Percentiles rank a stretch among this genome's conserved stretches.
Evolutionary conservation across 306 rosid species (phyloP).

Genomic region (Lathyrus tuberosus): DNA sequence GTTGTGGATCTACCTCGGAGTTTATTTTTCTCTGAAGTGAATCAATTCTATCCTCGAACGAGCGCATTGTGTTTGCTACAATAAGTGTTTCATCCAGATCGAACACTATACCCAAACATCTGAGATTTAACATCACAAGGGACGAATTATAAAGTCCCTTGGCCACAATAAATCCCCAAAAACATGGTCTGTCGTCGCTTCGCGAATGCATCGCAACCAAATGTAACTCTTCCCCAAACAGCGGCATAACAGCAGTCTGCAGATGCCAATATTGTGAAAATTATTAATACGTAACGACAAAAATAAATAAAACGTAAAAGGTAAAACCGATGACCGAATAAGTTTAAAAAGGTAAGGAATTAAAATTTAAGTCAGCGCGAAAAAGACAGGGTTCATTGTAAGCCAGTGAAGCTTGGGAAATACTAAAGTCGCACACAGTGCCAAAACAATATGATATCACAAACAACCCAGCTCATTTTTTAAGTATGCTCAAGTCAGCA

Average conservation of each 20-base stretch:
- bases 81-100: slow-evolving; percentile 98
- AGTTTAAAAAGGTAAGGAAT: slow-evolving; percentile 7
- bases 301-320: slow-evolving; percentile 15
- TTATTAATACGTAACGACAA: too few relatives aligned
- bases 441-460: slow-evolving; percentile 12
- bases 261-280: slow-evolving; percentile 28
- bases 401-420: slow-evolving; percentile 1
- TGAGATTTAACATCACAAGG: slow-evolving; percentile 88
- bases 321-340: slow-evolving; percentile 2
- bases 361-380: slow-evolving; percentile 3
- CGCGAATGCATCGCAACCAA: slow-evolving; percentile 91
- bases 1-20: slow-evolving; percentile 78
- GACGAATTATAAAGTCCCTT: slow-evolving; percentile 83
- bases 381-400: not conserved
- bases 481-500: not conserved
- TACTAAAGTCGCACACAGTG: slow-evolving; percentile 27
- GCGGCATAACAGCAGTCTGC: slow-evolving; percentile 93
- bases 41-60: slow-evolving; percentile 96
- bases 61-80: slow-evolving; percentile 98
- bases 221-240: slow-evolving; percentile 83
- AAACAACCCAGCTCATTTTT: slow-evolving; percentile 2
- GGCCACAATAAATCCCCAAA: slow-evolving; percentile 89
- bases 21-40: slow-evolving; percentile 87
- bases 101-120: slow-evolving; percentile 98
- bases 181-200: slow-evolving; percentile 68